Conservation (phyloP, 163 green algal genomes). For the Chlorella variabilis region DNA sequence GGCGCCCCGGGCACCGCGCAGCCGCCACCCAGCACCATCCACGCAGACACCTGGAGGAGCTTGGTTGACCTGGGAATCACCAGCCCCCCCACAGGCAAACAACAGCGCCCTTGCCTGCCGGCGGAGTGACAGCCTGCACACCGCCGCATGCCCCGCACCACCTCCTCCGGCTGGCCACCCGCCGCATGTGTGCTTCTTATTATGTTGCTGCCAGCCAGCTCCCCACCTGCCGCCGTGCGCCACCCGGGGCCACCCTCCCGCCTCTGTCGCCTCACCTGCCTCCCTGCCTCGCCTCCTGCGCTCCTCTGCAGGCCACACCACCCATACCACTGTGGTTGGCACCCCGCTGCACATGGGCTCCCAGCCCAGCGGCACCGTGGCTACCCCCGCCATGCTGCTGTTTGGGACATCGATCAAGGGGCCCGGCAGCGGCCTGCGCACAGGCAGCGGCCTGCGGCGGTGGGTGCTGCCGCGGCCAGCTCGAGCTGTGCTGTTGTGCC, state of each 20-base stretch:
- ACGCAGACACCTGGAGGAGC: conserved; percentile 41
- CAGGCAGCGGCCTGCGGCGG: conserved; percentile 26
- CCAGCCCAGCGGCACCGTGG: conserved; percentile 16
- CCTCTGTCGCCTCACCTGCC: background rate
- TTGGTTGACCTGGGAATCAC: conserved; percentile 40
- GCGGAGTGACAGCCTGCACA: background rate
- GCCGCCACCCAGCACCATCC: conserved; percentile 17
- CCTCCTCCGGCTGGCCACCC: too few relatives aligned
- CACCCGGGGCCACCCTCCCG: too few relatives aligned
- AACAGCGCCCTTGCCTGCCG: too few relatives aligned
- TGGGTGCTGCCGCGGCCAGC: background rate
- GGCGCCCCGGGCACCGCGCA: background rate
- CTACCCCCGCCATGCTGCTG: conserved; percentile 38
- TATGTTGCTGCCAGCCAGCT: too few relatives aligned
- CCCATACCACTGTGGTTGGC: conserved; percentile 6
- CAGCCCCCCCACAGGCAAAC: conserved; percentile 34
- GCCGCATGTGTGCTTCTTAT: too few relatives aligned
- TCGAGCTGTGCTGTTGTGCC: background rate
- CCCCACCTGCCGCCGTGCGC: too few relatives aligned
- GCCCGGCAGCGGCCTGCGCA: conserved; percentile 27
- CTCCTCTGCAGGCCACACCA: conserved; percentile 12
- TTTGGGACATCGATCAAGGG: conserved; percentile 32
- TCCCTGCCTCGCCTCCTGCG: background rate
- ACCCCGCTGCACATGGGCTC: conserved; percentile 39
- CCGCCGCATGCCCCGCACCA: too few relatives aligned